Conservation (phyloP, 163 green algal genomes). For the Coccomyxa subellipsoidea region DNA sequence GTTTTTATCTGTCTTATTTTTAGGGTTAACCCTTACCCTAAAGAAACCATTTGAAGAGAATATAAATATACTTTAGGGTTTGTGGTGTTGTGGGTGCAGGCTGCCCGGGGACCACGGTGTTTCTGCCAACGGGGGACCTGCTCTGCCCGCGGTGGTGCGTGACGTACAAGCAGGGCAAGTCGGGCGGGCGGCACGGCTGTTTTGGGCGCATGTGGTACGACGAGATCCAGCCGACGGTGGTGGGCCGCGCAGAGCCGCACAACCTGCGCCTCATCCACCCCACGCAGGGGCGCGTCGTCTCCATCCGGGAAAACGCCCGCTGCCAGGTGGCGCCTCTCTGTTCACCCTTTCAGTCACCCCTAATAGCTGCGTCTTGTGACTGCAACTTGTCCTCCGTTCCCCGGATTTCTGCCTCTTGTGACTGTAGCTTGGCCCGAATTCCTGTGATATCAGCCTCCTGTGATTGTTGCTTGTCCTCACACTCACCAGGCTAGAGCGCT, state of each 20-base stretch:
- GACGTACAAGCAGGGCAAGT: constrained; percentile 52
- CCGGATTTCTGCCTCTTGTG: too few relatives aligned
- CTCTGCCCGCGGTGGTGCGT: constrained; percentile 65
- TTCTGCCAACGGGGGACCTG: constrained; percentile 51
- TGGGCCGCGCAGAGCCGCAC: constrained; percentile 73
- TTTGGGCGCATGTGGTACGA: constrained; percentile 44
- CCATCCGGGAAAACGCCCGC: constrained; percentile 64
- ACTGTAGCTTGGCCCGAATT: too few relatives aligned
- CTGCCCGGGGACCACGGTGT: constrained; percentile 43
- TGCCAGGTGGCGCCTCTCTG: constrained; percentile 46
- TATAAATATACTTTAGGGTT: background rate
- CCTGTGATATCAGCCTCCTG: too few relatives aligned
- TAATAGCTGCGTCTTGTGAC: too few relatives aligned
- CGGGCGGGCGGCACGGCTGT: constrained; percentile 47
- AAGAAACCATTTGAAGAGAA: too few relatives aligned
- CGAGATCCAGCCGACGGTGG: constrained; percentile 60
- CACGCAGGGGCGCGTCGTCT: constrained; percentile 57
- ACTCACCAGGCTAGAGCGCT: too few relatives aligned
- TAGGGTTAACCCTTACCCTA: too few relatives aligned
- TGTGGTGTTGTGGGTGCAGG: constrained; percentile 19
- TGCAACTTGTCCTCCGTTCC: too few relatives aligned
- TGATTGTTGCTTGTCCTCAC: too few relatives aligned
- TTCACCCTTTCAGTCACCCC: background rate
- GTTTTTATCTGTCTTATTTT: too few relatives aligned
- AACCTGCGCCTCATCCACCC: constrained; percentile 69